Evolutionary conservation across 306 rosid species (phyloP).

Genomic region (Prunus campanulata): DNA sequence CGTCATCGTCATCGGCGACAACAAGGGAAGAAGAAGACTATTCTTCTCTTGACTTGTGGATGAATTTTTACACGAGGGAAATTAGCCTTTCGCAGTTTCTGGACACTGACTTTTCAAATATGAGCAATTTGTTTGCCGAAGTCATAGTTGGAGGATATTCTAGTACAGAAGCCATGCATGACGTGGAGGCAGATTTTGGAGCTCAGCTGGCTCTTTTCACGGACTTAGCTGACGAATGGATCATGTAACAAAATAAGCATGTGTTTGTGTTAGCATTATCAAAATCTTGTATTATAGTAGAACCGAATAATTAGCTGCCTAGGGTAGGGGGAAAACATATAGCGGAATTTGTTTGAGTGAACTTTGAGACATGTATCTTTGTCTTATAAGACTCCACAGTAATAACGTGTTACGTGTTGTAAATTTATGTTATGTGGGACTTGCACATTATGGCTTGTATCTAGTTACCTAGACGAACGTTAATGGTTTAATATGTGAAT

Average conservation of each 20-base stretch:
- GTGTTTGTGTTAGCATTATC: not conserved
- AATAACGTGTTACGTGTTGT: too few relatives aligned
- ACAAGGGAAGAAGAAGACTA: not conserved
- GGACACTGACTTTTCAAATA: slow-evolving; percentile 4
- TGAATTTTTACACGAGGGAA: slow-evolving; percentile 13
- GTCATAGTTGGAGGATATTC: not conserved
- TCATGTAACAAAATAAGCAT: not conserved
- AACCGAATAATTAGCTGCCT: not conserved
- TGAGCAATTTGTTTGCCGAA: not conserved
- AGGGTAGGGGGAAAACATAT: not conserved
- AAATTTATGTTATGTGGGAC: too few relatives aligned
- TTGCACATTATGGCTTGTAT: too few relatives aligned
- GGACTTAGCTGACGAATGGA: not conserved
- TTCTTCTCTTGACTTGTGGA: not conserved
- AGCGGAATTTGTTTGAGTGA: too few relatives aligned
- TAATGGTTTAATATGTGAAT: too few relatives aligned
- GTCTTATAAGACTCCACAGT: too few relatives aligned
- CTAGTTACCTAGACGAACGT: too few relatives aligned
- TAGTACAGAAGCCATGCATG: too few relatives aligned
- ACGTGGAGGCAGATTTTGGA: not conserved
- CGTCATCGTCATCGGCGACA: not conserved
- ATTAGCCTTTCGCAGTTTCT: slow-evolving; percentile 14
- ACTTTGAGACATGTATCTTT: too few relatives aligned
- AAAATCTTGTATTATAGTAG: not conserved
- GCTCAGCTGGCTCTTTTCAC: not conserved